Evolutionary conservation across 2,329 filamentous ascomycete species (phyloP).

Genomic region (Alternaria metachromatica): DNA sequence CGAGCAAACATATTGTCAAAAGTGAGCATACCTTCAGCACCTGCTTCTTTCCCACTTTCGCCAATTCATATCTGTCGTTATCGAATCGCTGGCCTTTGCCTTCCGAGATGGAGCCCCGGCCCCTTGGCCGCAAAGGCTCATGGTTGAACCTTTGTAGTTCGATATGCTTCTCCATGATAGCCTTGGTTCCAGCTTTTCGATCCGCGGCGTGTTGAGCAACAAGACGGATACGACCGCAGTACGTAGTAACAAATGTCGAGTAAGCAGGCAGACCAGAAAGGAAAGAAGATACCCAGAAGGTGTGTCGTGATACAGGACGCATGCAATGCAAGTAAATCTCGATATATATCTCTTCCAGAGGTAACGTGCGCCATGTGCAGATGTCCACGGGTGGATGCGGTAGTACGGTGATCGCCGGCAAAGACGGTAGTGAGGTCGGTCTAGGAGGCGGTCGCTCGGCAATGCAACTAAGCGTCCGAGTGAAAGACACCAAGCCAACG

Average conservation of each 20-base stretch:
- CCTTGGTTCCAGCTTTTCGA: not conserved
- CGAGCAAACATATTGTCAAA: not conserved
- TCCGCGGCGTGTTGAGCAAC: not conserved
- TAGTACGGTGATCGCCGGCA: conserved; percentile 19
- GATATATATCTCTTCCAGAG: conserved; percentile 37
- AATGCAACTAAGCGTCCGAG: conserved; percentile 23
- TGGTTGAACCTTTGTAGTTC: conserved; percentile 38
- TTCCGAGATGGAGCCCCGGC: conserved; percentile 32
- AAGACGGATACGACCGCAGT: conserved; percentile 1
- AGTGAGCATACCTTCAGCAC: conserved; percentile 42
- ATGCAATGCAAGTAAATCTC: conserved; percentile 46
- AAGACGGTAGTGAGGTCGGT: conserved; percentile 25
- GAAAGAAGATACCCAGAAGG: conserved; percentile 22
- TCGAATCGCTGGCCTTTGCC: conserved; percentile 38
- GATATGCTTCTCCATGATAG: conserved; percentile 41
- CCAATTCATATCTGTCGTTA: conserved; percentile 43
- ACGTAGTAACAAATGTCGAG: conserved; percentile 12
- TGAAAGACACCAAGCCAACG: conserved; percentile 24
- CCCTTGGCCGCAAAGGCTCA: conserved; percentile 28
- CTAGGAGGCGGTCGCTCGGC: conserved; percentile 28
- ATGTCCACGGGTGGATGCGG: not conserved
- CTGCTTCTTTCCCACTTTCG: conserved; percentile 44
- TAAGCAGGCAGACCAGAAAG: conserved; percentile 24
- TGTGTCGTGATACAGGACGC: conserved; percentile 37
- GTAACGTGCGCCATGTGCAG: conserved; percentile 43